Percentiles rank a stretch among this genome's conserved stretches.
Evolutionary conservation across 352 stramenopile species (phyloP).

Genomic region (Aphanomyces euteiches): DNA sequence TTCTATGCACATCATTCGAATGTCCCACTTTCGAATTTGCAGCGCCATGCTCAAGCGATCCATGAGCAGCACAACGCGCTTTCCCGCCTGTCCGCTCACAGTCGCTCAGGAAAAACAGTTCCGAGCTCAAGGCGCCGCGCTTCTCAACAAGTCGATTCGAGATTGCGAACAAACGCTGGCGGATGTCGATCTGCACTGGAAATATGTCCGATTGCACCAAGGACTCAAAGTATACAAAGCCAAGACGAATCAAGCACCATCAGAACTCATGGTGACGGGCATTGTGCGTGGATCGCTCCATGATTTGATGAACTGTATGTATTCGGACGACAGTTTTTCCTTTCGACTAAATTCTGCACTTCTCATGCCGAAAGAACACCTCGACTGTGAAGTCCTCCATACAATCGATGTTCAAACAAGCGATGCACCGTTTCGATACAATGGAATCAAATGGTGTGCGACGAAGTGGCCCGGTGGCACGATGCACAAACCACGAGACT

Average conservation of each 20-base stretch:
- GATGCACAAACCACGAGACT: slow-evolving; percentile 25
- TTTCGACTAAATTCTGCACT: slow-evolving; percentile 27
- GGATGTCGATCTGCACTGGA: slow-evolving; percentile 25
- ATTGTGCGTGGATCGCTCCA: slow-evolving; percentile 23
- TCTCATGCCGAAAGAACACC: slow-evolving; percentile 29
- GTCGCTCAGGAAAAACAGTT: slow-evolving; percentile 17
- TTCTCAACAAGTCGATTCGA: slow-evolving; percentile 19
- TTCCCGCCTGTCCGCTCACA: neutral
- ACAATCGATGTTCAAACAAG: slow-evolving; percentile 18
- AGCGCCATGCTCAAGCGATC: slow-evolving; percentile 1
- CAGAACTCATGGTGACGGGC: slow-evolving; percentile 24
- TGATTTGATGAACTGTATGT: slow-evolving; percentile 24
- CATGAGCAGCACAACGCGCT: neutral
- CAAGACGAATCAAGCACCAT: slow-evolving; percentile 2
- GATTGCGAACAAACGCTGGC: slow-evolving; percentile 20
- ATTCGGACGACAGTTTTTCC: slow-evolving; percentile 15
- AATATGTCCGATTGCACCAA: slow-evolving; percentile 24
- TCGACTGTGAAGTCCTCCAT: slow-evolving; percentile 29
- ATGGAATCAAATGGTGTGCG: slow-evolving; percentile 28
- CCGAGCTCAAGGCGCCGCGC: neutral
- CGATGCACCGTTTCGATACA: slow-evolving; percentile 18
- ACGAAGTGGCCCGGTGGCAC: slow-evolving; percentile 28
- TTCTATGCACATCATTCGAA: slow-evolving; percentile 1
- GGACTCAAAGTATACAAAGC: slow-evolving; percentile 30
- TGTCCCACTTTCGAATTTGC: neutral